phyloP scores from a whole-genome alignment of 495 filamentous ascomycete genomes.

The Neohortaea acidophila region DNA sequence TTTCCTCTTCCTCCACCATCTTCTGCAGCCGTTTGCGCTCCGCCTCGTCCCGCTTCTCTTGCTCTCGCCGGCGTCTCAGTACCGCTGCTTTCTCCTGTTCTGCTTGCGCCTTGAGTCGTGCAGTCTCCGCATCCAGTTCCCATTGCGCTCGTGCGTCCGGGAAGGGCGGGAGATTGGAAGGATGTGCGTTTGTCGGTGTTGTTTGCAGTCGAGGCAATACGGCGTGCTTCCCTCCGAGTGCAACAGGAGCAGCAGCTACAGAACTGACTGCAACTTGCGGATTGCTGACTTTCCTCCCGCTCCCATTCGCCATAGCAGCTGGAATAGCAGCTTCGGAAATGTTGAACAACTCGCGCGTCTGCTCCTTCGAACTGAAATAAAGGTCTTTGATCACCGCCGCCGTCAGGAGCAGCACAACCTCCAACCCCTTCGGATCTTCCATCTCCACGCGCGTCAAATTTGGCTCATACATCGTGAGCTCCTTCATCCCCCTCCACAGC shows the following conservation, averaged over 20 bases:
- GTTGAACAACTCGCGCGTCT: constrained; percentile 63
- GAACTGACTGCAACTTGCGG: background rate
- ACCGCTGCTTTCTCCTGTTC: constrained; percentile 31
- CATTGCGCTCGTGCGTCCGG: constrained; percentile 40
- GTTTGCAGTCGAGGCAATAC: constrained; percentile 21
- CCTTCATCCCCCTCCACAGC: constrained; percentile 51
- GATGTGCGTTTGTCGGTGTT: constrained; percentile 8
- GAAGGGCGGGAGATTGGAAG: constrained; percentile 13
- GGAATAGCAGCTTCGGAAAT: constrained; percentile 32
- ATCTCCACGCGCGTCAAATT: constrained; percentile 82
- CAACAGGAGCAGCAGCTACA: constrained; percentile 5
- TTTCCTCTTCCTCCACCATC: constrained; percentile 67
- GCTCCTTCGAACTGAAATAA: constrained; percentile 40
- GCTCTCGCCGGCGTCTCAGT: constrained; percentile 27
- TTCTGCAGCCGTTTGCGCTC: constrained; percentile 57
- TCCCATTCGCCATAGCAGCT: constrained; percentile 8
- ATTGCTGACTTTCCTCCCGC: constrained; percentile 15
- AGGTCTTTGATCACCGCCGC: constrained; percentile 78
- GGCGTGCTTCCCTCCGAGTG: constrained; percentile 14
- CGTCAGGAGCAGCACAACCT: constrained; percentile 70
- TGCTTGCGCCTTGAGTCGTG: constrained; percentile 41
- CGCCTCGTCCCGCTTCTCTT: constrained; percentile 37
- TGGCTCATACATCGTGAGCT: constrained; percentile 80
- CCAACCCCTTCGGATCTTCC: constrained; percentile 86
- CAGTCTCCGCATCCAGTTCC: constrained; percentile 49